Base-by-base conservation (phyloP, 306 rosid genomes). In the Dalbergia oliveri region DNA sequence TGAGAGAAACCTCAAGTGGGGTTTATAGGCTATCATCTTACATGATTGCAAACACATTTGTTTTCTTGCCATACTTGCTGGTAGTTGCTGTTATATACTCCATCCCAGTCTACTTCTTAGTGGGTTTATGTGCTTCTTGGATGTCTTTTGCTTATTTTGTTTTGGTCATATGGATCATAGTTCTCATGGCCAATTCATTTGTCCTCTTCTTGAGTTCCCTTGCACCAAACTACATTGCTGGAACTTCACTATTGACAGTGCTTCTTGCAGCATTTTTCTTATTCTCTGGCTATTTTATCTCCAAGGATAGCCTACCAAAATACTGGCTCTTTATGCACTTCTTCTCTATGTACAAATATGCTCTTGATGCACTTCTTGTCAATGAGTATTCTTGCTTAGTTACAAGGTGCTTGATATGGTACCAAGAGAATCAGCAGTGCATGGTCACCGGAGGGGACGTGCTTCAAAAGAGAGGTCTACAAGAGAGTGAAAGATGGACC, bases 261-360 rank as follows among this genome's bases (percentile, higher is more conserved):
- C 83, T 93, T 69, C 89, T 94, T 0, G 98, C 89, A 0, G 97
- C 94, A 4, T 94, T 91, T 76, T 94, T 92, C 44, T 89, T 94
- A 1, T 94, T 94, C 82, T 92, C 95, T 1, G 98, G 98, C 0
- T 94, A 94, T 79, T 94, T 94, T 73, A 91, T 91, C 53, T 86
- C 97, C 0, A 65, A 82, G 51, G 90, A 89, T 0, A 84, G 90
- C 68, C 12, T 94, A 58, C 98, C 97, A 0, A 92, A 85, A 58
- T 88, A 88, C 68, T 94, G 98, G 98, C 77, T 92, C 5, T 89
- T 91, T 88, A 94, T 94, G 98, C 91, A 92, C 56, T 92, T 94
- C 41, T 69, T 94, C 9, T 89, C 95, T 0, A 94, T 94, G 97
- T 94, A 94, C 54, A 94, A 94, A 66, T 94, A 94, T 7, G 98